These are phyloP conservation scores for Aegilops speltoides DNA, from an alignment of 176 grass and related monocot species.

Conservation along the genomic window DNA sequence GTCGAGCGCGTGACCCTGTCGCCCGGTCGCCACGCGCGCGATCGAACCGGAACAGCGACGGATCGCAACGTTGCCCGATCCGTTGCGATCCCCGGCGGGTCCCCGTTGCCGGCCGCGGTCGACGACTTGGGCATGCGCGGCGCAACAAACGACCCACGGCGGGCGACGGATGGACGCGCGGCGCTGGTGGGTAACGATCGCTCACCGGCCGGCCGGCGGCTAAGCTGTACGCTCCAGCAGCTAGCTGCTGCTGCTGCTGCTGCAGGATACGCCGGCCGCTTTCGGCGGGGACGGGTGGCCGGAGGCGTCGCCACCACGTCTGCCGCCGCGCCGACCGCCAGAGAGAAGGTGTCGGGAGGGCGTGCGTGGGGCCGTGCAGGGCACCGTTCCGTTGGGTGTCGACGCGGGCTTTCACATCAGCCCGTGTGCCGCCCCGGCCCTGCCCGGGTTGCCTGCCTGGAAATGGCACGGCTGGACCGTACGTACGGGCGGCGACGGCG, in stretches of 20 bases:
- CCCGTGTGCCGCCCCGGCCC: too few species aligned
- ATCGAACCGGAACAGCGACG: neutral
- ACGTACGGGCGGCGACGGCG: too few species aligned
- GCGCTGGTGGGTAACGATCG: neutral
- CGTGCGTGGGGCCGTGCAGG: neutral
- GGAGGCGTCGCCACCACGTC: neutral
- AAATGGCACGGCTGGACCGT: neutral
- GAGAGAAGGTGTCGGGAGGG: constrained; percentile 2
- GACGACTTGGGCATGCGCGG: neutral
- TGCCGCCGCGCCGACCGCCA: constrained; percentile 1
- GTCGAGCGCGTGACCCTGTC: neutral
- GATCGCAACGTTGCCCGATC: neutral
- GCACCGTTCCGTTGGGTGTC: too few species aligned
- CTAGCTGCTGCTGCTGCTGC: too few species aligned
- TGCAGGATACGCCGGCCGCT: neutral
- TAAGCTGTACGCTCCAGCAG: too few species aligned
- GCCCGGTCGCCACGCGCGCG: too few species aligned
- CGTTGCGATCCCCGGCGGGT: neutral
- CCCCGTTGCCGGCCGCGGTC: neutral
- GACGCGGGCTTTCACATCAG: too few species aligned
- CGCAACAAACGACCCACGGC: neutral
- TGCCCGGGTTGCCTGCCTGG: neutral
- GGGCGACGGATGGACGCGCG: neutral
- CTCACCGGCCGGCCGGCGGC: neutral
- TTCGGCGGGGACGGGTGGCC: neutral